Base-by-base conservation (phyloP, 495 filamentous ascomycete species). In the Bacidia gigantensis region DNA sequence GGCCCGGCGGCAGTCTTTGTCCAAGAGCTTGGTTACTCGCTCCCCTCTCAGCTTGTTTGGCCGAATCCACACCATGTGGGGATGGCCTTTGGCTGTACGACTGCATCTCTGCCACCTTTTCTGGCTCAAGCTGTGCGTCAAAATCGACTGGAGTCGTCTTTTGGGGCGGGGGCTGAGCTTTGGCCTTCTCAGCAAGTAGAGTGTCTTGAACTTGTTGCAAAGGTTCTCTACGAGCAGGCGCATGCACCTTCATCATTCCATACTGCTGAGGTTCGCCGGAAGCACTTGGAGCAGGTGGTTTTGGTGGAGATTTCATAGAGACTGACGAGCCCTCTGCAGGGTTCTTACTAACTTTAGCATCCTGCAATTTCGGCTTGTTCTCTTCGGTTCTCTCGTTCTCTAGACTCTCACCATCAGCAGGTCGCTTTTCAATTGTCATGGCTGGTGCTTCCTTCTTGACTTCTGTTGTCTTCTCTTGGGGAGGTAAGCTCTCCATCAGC, bases 401-500 rank as follows among this genome's bases (percentile, higher is more conserved):
- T 44, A 62, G 57, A 42, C 64, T 64, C 18, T 54, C 21, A 17
- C 54, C 50, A 21, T 56, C 60, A n/a, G 63, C 54, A 41, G 57
- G 63, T 44, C 63, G 62, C 52, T 70, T 75, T 55, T 74, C 77
- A 11, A 64, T 67, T 52, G 65, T 72, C 22, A 29, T 11, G 22
- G 25, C 58, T 42, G 55, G 56, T 11, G 35, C 43, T 52, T 66
- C 60, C 24, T 62, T 58, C 22, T 51, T 52, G 12, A 18, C 9
- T 45, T 62, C 60, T 46, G 75, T 76, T 32, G 60, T 58, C 44
- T 75, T 75, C 26, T 80, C 81, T 42, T 85, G 73, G 46, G 81
- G 74, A 0, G 86, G 89, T 56, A 97, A 67, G 3, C 76, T 76
- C 58, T 84, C 87, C 47, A 98, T 72, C 67, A 90, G 95, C 57